Evolutionary conservation across 176 grass and related monocot genomes (phyloP), one percentile per base, ranked within the genome.

Genomic region (Cenchrus purpureus): DNA sequence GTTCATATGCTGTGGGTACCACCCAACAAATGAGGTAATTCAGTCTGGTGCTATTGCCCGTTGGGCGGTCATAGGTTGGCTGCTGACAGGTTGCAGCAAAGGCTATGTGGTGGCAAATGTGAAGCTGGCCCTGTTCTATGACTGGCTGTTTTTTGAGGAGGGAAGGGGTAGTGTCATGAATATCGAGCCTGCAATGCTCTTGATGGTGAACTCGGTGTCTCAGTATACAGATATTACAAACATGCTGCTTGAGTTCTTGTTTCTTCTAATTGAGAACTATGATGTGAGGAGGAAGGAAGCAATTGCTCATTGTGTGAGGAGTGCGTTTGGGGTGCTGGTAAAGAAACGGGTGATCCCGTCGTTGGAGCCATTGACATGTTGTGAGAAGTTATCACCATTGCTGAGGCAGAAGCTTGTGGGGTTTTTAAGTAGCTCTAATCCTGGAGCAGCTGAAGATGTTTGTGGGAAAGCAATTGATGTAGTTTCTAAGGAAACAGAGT

Each of bases 221-320:
- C 91, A 95, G 70, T 94, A 98, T 85, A 56, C 81, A 6, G 93
- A 98, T 25, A 94, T 98, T 61, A 92, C 91, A 28, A 89, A 88
- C 81, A 90, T 84, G 80, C 90, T 95, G 54, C 69, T 98, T 52
- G 96, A 98, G 77, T 98, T 95, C 81, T 82, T 98, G 82, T 95
- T 98, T 89, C 85, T 98, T 63, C 73, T 98, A 42, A 81, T 98
- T 51, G 96, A 95, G 44, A 94, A 95, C 77, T 98, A 94, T 91
- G 93, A 98, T 76, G 88, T 86, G 58, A 60, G 20, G 63, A 88
- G 88, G 49, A 98, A 87, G 71, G 87, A 88, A 55, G 71, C 78
- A 2, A 84, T 98, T 68, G 83, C 80, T 74, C 67, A 45, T 11
- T 87, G 81, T 68, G 89, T 95, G 74, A 87, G 74, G 55, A 74